phyloP scores from a whole-genome alignment of 108 stramenopile genomes.

The Nitzschia palea region DNA sequence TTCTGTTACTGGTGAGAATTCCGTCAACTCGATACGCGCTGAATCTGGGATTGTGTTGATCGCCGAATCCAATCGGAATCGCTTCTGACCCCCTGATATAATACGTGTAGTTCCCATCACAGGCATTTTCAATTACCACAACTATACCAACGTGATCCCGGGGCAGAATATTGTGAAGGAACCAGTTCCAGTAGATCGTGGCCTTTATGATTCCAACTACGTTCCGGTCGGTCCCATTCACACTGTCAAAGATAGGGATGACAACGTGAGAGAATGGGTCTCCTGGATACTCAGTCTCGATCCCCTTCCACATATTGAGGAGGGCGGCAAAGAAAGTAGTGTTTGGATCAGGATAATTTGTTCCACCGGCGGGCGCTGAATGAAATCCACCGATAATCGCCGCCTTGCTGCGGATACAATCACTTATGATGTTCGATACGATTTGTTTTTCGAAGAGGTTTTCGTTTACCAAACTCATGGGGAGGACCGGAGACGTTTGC shows the following conservation, averaged over 20 bases:
- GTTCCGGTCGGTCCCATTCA: not conserved
- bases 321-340: constrained; percentile 16
- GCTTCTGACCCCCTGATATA: constrained; percentile 9
- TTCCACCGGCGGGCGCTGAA: constrained; percentile 1
- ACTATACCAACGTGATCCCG: constrained; percentile 43
- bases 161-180: constrained; percentile 38
- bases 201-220: constrained; percentile 47
- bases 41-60: constrained; percentile 10
- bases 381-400: constrained; percentile 4
- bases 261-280: constrained; percentile 9
- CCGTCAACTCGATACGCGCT: not conserved
- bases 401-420: not conserved
- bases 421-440: not conserved
- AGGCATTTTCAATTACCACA: constrained; percentile 45
- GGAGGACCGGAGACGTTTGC: constrained; percentile 10
- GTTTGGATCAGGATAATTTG: not conserved
- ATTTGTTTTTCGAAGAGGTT: not conserved
- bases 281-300: not conserved
- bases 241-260: constrained; percentile 12
- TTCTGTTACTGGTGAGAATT: not conserved
- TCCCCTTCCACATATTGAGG: not conserved
- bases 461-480: constrained; percentile 3
- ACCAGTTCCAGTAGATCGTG: constrained; percentile 45
- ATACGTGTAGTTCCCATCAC: constrained; percentile 16
- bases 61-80: constrained; percentile 2